Base-by-base conservation (phyloP, 371 early-diverging fungal genomes). In the Coelomomyces lativittatus region DNA sequence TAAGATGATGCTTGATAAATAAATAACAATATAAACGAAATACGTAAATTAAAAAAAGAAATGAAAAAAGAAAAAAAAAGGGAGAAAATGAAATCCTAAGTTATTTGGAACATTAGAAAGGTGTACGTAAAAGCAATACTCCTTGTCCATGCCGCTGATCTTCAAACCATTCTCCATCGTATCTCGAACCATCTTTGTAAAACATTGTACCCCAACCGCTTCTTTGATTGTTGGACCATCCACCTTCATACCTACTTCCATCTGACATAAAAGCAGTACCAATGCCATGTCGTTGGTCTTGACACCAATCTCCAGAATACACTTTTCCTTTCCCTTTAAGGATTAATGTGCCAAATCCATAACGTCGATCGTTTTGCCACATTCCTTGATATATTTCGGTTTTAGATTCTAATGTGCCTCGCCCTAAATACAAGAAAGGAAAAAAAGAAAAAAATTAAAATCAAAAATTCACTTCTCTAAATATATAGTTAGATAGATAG, bases 111-210 rank as follows among this genome's bases (percentile, higher is more conserved):
- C 25, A 39, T 19, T 24, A 19, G 49, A 9, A 59, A 5, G 54
- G 51, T 61, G 39, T 37, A 66, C 68, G 41, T 28, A 60, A 28
- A 38, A 72, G 29, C 50, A 69, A 44, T 21, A 67, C 52, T 0
- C 73, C 73, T 37, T 72, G 64, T 0, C 73, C 73, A 39, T 69
- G 70, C 32, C 73, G 44, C 53, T 50, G 52, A n/a, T 64, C 70
- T 9, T 59, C 30, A 46, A 60, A 59, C 67, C 66, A 72, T 44
- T 72, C 73, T 27, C 73, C 70, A 43, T 72, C 70, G 51, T 70
- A 72, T 15, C 61, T 56, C 14, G 52, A 39, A 4, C 70, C 70
- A 34, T 64, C 65, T 14, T 51, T 49, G 35, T 64, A 72, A 12
- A 32, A 32, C 70, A 72, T 68, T 7, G 51, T 39, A 2, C 73